phyloP scores from a whole-genome alignment of 352 stramenopile genomes.

The Globisporangium alternatum region DNA sequence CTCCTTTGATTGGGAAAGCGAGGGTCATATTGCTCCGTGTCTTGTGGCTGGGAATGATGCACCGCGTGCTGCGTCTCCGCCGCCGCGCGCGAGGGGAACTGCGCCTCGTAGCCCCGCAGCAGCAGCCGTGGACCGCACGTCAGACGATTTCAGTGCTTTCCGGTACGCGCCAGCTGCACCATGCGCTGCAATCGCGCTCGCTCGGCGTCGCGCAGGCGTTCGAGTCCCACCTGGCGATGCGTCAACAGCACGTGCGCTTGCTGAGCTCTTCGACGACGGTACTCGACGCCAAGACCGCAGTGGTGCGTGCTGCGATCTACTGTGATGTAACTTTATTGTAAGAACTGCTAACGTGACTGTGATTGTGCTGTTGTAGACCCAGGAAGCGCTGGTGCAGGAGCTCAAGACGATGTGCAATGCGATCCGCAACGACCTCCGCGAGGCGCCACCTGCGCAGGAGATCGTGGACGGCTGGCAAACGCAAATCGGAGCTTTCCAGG shows the following conservation, averaged over 20 bases:
- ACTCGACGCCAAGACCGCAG: constrained; percentile 1
- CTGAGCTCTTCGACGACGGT: constrained; percentile 11
- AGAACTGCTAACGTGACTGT: neutral
- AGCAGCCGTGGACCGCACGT: neutral
- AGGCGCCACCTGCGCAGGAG: constrained; percentile 21
- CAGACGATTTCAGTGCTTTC: neutral
- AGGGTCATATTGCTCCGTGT: constrained; percentile 6
- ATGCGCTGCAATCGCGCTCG: neutral
- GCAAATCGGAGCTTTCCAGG: constrained; percentile 29
- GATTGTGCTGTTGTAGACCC: constrained; percentile 8
- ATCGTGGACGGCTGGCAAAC: constrained; percentile 33
- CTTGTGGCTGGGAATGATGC: constrained; percentile 20
- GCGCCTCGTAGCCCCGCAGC: neutral
- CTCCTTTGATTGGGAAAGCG: neutral
- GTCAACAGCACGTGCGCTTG: constrained; percentile 7
- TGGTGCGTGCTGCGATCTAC: constrained; percentile 6
- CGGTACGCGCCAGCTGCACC: neutral
- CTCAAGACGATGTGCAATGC: constrained; percentile 54
- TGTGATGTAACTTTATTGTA: neutral
- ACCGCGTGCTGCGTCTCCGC: constrained; percentile 19
- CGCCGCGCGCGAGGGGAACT: constrained; percentile 7
- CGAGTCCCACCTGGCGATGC: neutral
- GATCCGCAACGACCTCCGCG: constrained; percentile 48
- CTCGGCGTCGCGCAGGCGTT: neutral
- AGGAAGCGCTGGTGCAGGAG: constrained; percentile 29